Base-by-base conservation (phyloP, 148 eudicot genomes). In the Heliosperma pusillum region DNA sequence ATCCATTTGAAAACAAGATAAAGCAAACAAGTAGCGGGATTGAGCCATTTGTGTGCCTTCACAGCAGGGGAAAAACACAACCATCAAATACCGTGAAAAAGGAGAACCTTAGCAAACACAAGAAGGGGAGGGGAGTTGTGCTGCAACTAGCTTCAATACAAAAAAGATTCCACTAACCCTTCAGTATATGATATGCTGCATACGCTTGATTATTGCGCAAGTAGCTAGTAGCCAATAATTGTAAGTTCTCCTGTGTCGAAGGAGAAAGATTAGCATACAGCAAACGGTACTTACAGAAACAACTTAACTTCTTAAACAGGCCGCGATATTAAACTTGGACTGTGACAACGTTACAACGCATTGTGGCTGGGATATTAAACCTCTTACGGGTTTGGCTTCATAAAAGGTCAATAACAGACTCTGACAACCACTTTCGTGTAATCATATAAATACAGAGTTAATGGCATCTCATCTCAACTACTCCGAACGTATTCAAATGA, bases 21-120 rank as follows among this genome's bases (percentile, higher is more conserved):
- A 73, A 52, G 97, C 99, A 82, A 95, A 92, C 90, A 95, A 86
- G 88, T 92, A 95, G 82, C 99, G 93, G 73, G 97, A 92, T 78
- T 90, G 97, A 79, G 97, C 87, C 94, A 84, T 82, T 64, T 83
- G 90, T 64, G 89, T 83, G 71, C 99, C 99, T 95, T 80, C 83
- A 88, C 24, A 47, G n/a, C 47, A 70, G 70, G 86, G 44, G 74
- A 61, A 79, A 61, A 78, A 33, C n/a, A 40, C 42, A 11, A 42
- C 70, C 74, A 61, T 53, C 26, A 73, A 29, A 36, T 2, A 44
- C 25, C n/a, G 59, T 36, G 20, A 53, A 45, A 3, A 61, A n/a
- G 25, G 6, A 17, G 52, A 24, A 19, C 59, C 53, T 64, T 25
- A 12, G 58, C 16, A 62, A 61, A 44, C 61, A 65, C 16, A 29